Base-by-base conservation (phyloP, 805 yeast genomes). In the Kregervanrija delftensis region DNA sequence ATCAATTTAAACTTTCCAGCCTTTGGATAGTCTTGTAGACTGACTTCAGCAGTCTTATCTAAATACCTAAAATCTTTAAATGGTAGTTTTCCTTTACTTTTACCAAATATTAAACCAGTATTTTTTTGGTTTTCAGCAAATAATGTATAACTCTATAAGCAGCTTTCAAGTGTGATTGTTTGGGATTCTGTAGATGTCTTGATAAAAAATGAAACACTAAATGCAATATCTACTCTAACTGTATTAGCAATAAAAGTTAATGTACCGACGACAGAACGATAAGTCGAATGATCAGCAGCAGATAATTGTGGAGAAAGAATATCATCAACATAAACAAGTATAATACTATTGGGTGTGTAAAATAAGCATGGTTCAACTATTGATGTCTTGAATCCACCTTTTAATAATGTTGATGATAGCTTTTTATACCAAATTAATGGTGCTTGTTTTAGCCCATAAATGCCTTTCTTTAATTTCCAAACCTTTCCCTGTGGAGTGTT, bases 371-470 rank as follows among this genome's bases (percentile, higher is more conserved):
- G 45, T n/a, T 43, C 39, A 17, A 39, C 22, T 10, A 3, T 14
- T 6, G 42, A 38, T 12, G 41, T 34, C n/a, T 30, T 30, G 13
- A 33, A 34, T 1, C 32, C 39, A 8, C 1, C 11, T 2, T 22
- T 15, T 5, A 9, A 11, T 13, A 43, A n/a, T 4, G 39, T 32
- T n/a, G 6, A 11, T 11, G 13, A 13, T 11, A 41, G 3, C 5
- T 37, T 41, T 28, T 37, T 33, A 30, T 30, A 41, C 28, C 37
- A 41, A 6, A 45, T 45, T 9, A 16, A 12, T 13, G 42, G 40
- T 5, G 42, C 40, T 17, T 41, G 38, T 10, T 45, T 45, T 14
- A 38, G 15, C 8, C 45, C 45, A 31, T 45, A 45, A 2, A 45
- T 15, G 6, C 33, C 30, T 33, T 38, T 42, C 5, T 38, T 42